These are phyloP conservation scores for Saccharum spontaneum DNA, from an alignment of 176 grass and related monocot genomes.

Conservation along the genomic window DNA sequence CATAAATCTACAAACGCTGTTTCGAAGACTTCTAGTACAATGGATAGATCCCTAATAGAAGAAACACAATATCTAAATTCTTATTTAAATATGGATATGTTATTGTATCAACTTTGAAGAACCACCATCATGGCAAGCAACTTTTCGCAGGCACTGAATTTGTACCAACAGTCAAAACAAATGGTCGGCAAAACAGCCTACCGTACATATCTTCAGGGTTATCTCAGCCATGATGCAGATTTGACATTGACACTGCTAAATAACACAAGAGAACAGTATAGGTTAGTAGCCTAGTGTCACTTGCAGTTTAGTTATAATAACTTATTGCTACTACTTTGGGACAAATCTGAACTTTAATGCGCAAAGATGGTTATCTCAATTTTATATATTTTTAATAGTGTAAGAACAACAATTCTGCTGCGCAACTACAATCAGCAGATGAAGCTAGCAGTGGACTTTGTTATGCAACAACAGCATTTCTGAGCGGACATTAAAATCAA, in stretches of 20 bases:
- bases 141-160: neutral
- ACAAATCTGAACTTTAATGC: neutral
- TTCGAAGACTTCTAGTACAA: neutral
- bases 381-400: neutral
- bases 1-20: slow-evolving; percentile 2
- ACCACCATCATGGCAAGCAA: neutral
- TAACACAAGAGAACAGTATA: neutral
- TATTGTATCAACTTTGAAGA: neutral
- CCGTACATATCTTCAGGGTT: slow-evolving; percentile 13
- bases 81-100: neutral
- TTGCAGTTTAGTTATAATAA: slow-evolving; percentile 13
- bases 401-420: neutral
- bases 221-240: neutral
- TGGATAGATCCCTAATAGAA: neutral
- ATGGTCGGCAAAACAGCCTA: slow-evolving; percentile 8
- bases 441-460: neutral
- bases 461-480: neutral
- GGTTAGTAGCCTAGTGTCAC: neutral
- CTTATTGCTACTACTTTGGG: neutral
- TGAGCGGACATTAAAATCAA: neutral
- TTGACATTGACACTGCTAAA: neutral
- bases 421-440: slow-evolving; percentile 6
- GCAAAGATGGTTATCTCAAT: neutral
- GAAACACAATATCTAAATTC: neutral
- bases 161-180: neutral